Evolutionary conservation across 2,329 filamentous ascomycete genomes (phyloP).

Genomic region (Aspergillus fischeri): DNA sequence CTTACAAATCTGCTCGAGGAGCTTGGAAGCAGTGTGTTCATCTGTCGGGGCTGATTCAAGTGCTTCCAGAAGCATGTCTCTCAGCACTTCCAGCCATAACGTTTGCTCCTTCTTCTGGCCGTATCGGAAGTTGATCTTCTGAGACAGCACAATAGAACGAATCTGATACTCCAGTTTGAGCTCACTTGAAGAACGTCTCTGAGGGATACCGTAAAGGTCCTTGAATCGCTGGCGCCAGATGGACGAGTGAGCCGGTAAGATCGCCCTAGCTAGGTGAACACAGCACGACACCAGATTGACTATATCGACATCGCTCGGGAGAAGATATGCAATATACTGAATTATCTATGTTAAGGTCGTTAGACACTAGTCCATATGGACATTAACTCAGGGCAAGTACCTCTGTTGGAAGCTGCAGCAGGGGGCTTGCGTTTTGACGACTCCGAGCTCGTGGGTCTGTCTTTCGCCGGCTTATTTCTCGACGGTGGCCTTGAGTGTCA

Average conservation of each 20-base stretch:
- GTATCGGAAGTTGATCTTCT: slow-evolving; percentile 24
- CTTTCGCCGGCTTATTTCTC: neutral
- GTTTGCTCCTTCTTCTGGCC: slow-evolving; percentile 21
- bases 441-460: neutral
- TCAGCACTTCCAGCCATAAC: slow-evolving; percentile 29
- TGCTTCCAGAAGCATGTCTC: slow-evolving; percentile 27
- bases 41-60: slow-evolving; percentile 4
- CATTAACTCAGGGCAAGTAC: neutral
- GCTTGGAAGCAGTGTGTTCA: slow-evolving; percentile 16
- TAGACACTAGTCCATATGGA: neutral
- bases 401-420: slow-evolving; percentile 10
- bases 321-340: slow-evolving; percentile 26
- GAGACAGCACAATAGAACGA: slow-evolving; percentile 31
- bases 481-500: neutral
- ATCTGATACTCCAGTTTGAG: slow-evolving; percentile 33
- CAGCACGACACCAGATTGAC: slow-evolving; percentile 26
- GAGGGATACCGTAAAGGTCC: slow-evolving; percentile 29
- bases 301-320: slow-evolving; percentile 30
- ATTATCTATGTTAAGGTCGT: slow-evolving; percentile 21
- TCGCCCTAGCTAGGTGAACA: slow-evolving; percentile 17
- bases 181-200: slow-evolving; percentile 15
- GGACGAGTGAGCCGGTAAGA: slow-evolving; percentile 25
- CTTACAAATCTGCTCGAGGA: slow-evolving; percentile 17
- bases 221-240: slow-evolving; percentile 35
- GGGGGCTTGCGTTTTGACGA: neutral